These are phyloP conservation scores for Plenodomus lindquistii DNA, from an alignment of 2,329 filamentous ascomycete species.

Conservation along the genomic window DNA sequence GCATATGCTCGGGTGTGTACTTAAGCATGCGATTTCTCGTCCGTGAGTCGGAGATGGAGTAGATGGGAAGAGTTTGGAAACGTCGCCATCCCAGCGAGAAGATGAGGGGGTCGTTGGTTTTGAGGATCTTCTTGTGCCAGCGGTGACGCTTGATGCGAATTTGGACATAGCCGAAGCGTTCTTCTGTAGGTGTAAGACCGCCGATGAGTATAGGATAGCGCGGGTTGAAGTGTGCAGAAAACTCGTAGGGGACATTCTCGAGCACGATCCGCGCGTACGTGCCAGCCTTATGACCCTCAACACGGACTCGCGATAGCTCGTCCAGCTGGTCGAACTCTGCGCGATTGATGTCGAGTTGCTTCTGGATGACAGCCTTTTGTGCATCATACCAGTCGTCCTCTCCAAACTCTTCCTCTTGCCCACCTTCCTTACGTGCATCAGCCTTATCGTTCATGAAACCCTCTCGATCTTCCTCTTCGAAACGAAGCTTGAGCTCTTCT, in stretches of 20 bases:
- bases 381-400: slow-evolving; percentile 99
- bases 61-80: slow-evolving; percentile 90
- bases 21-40: slow-evolving; percentile 97
- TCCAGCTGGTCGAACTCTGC: slow-evolving; percentile 89
- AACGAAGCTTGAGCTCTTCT: slow-evolving; percentile 90
- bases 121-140: slow-evolving; percentile 99
- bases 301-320: slow-evolving; percentile 76
- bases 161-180: slow-evolving; percentile 93
- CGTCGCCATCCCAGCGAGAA: slow-evolving; percentile 95
- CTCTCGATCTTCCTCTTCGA: slow-evolving; percentile 97
- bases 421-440: slow-evolving; percentile 70
- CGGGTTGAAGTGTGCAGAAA: slow-evolving; percentile 79
- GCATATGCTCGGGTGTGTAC: slow-evolving; percentile 99
- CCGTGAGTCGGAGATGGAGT: slow-evolving; percentile 91
- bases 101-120: slow-evolving; percentile 96
- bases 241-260: slow-evolving; percentile 87
- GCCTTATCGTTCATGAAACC: slow-evolving; percentile 91
- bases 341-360: slow-evolving; percentile 96
- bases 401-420: slow-evolving; percentile 77
- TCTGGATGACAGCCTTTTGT: slow-evolving; percentile 92
- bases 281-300: slow-evolving; percentile 89
- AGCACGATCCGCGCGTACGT: slow-evolving; percentile 92
- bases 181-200: slow-evolving; percentile 89
- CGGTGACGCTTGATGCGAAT: slow-evolving; percentile 95
- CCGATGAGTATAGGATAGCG: slow-evolving; percentile 84